Evolutionary conservation across 495 filamentous ascomycete genomes (phyloP).

Genomic region (Lophium mytilinum): DNA sequence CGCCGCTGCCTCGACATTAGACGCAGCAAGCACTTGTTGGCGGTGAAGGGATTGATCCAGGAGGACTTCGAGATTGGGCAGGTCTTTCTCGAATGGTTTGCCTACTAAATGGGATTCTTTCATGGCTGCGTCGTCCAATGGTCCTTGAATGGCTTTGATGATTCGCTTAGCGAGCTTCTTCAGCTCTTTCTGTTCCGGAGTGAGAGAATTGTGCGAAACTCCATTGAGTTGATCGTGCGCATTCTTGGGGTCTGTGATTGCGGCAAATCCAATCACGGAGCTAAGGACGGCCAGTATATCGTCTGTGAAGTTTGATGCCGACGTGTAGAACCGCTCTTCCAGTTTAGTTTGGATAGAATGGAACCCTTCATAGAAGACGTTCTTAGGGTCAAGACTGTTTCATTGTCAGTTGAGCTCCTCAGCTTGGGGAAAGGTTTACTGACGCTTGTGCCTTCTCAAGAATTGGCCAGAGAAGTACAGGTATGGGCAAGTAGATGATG

Average conservation of each 20-base stretch:
- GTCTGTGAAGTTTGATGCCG: slow-evolving; percentile 61
- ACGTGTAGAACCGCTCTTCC: slow-evolving; percentile 64
- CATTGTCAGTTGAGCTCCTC: background rate
- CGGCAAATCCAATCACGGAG: slow-evolving; percentile 52
- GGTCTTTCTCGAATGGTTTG: slow-evolving; percentile 58
- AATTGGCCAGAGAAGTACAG: slow-evolving; percentile 67
- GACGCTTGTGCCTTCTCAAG: slow-evolving; percentile 66
- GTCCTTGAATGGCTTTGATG: slow-evolving; percentile 66
- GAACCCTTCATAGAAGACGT: slow-evolving; percentile 59
- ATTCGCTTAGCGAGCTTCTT: slow-evolving; percentile 73
- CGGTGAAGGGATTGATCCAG: slow-evolving; percentile 42
- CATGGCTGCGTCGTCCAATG: slow-evolving; percentile 64
- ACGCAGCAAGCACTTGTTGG: slow-evolving; percentile 9
- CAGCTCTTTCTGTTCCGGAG: slow-evolving; percentile 55
- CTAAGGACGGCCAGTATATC: slow-evolving; percentile 66
- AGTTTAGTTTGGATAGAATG: slow-evolving; percentile 54
- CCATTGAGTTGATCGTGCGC: slow-evolving; percentile 47
- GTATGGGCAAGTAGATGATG: slow-evolving; percentile 81
- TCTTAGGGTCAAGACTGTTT: slow-evolving; percentile 63
- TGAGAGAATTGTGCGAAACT: slow-evolving; percentile 41
- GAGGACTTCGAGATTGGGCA: slow-evolving; percentile 65
- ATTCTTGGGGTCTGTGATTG: slow-evolving; percentile 45
- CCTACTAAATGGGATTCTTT: slow-evolving; percentile 72
- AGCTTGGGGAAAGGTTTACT: slow-evolving; percentile 11
- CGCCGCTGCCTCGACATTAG: background rate